phyloP scores from a whole-genome alignment of 495 filamentous ascomycete genomes.

The Oleoguttula mirabilis region DNA sequence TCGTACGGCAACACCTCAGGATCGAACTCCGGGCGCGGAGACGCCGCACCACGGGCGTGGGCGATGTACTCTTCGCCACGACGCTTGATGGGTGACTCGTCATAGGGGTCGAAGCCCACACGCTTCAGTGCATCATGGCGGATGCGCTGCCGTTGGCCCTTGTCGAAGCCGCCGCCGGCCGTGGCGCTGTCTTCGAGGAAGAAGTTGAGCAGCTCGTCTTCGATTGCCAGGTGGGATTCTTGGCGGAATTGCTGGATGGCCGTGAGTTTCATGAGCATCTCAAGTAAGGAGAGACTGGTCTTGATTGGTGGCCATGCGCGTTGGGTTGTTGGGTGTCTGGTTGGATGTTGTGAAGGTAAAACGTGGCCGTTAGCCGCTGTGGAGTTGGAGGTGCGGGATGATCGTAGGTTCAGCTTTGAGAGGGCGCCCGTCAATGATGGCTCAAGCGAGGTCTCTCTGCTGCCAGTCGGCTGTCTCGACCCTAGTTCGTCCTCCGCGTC shows the following conservation, averaged over 20 bases:
- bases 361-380: conserved; percentile 13
- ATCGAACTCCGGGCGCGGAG: conserved; percentile 1
- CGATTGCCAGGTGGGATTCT: conserved; percentile 78
- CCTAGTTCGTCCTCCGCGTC: conserved; percentile 40
- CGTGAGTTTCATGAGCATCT: conserved; percentile 83
- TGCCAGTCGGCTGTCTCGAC: conserved; percentile 18
- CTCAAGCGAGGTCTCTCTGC: conserved; percentile 27
- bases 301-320: conserved; percentile 41
- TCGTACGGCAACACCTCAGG: conserved; percentile 1
- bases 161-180: conserved; percentile 59
- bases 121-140: conserved; percentile 57
- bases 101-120: conserved; percentile 87
- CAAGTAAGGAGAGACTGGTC: conserved; percentile 83
- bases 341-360: conserved; percentile 33
- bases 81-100: conserved; percentile 53
- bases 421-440: conserved; percentile 28
- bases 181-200: conserved; percentile 75
- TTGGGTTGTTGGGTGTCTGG: conserved; percentile 22
- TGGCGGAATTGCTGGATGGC: conserved; percentile 97
- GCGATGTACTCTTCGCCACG: conserved; percentile 7
- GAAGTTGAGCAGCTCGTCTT: conserved; percentile 89
- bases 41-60: conserved; percentile 3
- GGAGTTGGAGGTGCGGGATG: conserved; percentile 27
- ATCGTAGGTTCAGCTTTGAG: conserved; percentile 26
- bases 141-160: conserved; percentile 56